Conservation (phyloP, 2,329 filamentous ascomycete genomes). For the Paecilomyces niveus region DNA sequence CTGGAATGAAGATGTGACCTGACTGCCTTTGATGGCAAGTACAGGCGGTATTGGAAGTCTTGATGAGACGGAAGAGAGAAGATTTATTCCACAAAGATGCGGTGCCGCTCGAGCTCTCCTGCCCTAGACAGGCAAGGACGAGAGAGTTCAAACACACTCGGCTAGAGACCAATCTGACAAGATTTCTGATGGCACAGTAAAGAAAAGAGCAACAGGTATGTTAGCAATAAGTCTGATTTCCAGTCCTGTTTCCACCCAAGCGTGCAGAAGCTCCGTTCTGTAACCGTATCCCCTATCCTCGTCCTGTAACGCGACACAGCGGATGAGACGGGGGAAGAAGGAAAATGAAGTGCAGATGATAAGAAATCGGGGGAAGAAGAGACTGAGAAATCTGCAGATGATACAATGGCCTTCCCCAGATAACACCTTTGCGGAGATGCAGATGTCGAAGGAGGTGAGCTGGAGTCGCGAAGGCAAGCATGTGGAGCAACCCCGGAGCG, state of each 20-base stretch:
- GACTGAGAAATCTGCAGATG: conserved; percentile 2
- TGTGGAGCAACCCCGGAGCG: conserved; percentile 12
- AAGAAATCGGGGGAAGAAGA: background rate
- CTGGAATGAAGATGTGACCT: conserved; percentile 13
- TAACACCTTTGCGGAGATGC: conserved; percentile 5
- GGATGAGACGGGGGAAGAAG: background rate
- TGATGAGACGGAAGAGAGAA: conserved; percentile 9
- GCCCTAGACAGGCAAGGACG: conserved; percentile 15
- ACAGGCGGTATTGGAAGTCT: conserved; percentile 16
- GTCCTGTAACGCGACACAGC: background rate
- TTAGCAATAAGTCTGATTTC: conserved; percentile 6
- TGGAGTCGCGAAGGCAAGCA: conserved; percentile 10
- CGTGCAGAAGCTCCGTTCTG: conserved; percentile 6
- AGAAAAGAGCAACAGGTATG: conserved; percentile 8
- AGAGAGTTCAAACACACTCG: background rate
- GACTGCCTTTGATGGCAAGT: conserved; percentile 20
- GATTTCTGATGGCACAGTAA: conserved; percentile 10
- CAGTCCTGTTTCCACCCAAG: conserved; percentile 8
- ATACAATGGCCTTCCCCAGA: conserved; percentile 1
- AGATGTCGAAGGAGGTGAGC: conserved; percentile 9
- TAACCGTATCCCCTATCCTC: conserved; percentile 12
- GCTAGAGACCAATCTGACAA: conserved; percentile 14
- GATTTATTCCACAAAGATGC: conserved; percentile 16
- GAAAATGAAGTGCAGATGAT: background rate
- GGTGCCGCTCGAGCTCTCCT: conserved; percentile 12